Conservation (phyloP, 495 filamentous ascomycete species). For the Pyrenopolyporus hunteri region DNA sequence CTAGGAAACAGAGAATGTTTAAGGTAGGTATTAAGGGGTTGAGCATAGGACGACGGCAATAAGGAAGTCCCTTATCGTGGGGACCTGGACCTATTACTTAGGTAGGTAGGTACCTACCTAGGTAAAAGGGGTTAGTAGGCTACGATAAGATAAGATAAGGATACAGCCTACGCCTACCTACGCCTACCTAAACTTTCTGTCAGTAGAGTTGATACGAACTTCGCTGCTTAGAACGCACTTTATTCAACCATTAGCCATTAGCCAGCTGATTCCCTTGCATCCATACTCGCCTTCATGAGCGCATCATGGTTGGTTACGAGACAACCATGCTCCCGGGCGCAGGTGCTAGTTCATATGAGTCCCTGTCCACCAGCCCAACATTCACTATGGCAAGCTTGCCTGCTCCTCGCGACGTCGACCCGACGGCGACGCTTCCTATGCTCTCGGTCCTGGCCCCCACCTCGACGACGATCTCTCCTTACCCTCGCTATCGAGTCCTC, state of each 20-base stretch:
- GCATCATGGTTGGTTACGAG: not conserved
- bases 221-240: not conserved
- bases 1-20: too few species aligned
- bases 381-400: not conserved
- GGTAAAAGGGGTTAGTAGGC: not conserved
- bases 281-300: not conserved
- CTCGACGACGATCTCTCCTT: constrained; percentile 52
- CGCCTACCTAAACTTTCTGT: too few species aligned
- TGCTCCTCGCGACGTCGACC: not conserved
- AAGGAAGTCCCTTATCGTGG: too few species aligned
- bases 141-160: constrained; percentile 2
- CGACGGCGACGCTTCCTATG: constrained; percentile 13
- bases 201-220: too few species aligned
- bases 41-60: too few species aligned
- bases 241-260: not conserved
- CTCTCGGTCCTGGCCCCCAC: constrained; percentile 25
- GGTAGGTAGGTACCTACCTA: not conserved
- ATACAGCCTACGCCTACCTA: not conserved
- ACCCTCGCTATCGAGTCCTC: constrained; percentile 94
- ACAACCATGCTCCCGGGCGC: not conserved
- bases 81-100: too few species aligned
- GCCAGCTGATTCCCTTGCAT: too few species aligned
- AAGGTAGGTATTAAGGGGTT: too few species aligned
- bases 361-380: not conserved
- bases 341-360: not conserved